Evolutionary conservation across 441 rosid genomes (phyloP), one percentile per base, ranked within the genome.

Genomic region (Pelargonium fulgidum): DNA sequence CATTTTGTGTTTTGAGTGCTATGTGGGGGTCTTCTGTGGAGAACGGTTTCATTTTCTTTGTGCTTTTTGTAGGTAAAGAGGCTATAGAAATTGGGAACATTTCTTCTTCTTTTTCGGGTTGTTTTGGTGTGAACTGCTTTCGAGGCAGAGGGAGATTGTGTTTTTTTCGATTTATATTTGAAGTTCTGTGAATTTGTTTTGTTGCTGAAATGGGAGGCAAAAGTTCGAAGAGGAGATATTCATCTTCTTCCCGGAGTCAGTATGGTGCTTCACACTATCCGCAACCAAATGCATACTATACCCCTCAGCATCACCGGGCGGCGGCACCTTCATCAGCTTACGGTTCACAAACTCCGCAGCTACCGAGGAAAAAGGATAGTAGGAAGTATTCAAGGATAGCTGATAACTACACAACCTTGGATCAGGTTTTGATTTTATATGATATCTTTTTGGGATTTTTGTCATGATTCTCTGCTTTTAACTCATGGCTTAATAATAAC

Each of bases 401-500:
- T 3, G 99, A 94, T 76, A 70, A 87, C 72, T 94, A 84, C 85
- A 85, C 76, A 65, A 86, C 99, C 54, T 83, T 94, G 70, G 93
- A 86, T 4, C 89, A 94, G 94, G 99, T 94, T 74, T 75, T 71
- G 17, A 67, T 66, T 7, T 7, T 45, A 9, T 70, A 10, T 44
- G 6, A 14, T 62, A 10, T 62, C 2, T 33, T 0, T 19, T 19
- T 39, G 59, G 41, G 6, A 1, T 63, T 24, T 26, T 80, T 2
- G 10, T 10, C 13, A 7, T 44, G 48, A 36, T 44, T 44, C 48
- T 2, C 13, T 9, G 0, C 13, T 9, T 4, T 44, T 44, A 44
- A 44, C 48, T 8, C 41, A 1, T 36, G 7, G 41, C 8, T 36
- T 29, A 90, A 87, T 72, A 73, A 29, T 29, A 29, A 2, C 3